Evolutionary conservation across 2,329 filamentous ascomycete genomes (phyloP).

Genomic region (Ceratocystiopsis sp.): DNA sequence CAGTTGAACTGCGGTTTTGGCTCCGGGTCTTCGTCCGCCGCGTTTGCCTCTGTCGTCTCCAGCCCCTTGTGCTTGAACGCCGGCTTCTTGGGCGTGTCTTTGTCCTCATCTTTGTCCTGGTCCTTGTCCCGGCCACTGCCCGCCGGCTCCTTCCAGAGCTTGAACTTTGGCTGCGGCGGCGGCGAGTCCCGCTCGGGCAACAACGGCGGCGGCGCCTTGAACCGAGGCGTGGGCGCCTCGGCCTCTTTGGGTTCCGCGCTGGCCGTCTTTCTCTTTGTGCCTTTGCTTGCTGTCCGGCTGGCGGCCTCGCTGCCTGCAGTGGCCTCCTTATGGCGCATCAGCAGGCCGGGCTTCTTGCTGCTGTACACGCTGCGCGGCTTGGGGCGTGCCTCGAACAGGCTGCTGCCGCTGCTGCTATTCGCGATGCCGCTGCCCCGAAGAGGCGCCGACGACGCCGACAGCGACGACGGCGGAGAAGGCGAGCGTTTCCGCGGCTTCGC

Average conservation of each 20-base stretch:
- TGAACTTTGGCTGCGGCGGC: background rate
- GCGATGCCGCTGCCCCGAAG: too few species aligned
- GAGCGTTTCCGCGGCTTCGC: too few species aligned
- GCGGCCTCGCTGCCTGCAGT: too few species aligned
- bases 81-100: background rate
- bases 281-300: background rate
- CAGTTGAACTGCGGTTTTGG: too few species aligned
- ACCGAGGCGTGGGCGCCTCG: background rate
- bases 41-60: too few species aligned
- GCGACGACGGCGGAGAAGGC: too few species aligned
- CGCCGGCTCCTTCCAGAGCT: too few species aligned
- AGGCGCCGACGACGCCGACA: too few species aligned
- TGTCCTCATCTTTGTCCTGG: background rate
- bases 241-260: background rate
- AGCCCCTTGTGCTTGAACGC: constrained; percentile 2
- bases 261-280: background rate
- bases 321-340: background rate
- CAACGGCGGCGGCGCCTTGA: background rate
- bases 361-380: too few species aligned
- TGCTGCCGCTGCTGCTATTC: too few species aligned
- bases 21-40: background rate
- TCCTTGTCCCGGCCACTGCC: background rate
- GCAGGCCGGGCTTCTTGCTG: too few species aligned
- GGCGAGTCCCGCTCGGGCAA: constrained; percentile 1
- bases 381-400: too few species aligned